Evolutionary conservation across 2,329 filamentous ascomycete species (phyloP).

Genomic region (Neocucurbitaria cava): DNA sequence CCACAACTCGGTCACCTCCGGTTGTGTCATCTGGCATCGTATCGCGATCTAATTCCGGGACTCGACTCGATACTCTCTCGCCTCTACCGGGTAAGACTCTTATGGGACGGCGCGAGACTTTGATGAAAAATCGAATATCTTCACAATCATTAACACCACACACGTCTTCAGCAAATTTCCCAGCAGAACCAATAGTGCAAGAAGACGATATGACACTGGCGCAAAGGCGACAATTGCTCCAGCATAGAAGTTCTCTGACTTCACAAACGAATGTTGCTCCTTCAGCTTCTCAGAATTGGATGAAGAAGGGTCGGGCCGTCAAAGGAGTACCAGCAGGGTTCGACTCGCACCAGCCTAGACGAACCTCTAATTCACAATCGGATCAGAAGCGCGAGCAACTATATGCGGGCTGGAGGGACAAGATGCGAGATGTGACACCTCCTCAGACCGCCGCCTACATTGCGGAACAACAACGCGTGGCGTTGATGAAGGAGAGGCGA

Average conservation of each 20-base stretch:
- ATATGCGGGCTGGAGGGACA: conserved; percentile 46
- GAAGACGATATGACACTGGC: conserved; percentile 78
- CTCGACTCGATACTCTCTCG: conserved; percentile 22
- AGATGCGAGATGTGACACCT: conserved; percentile 34
- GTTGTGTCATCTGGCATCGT: conserved; percentile 16
- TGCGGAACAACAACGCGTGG: conserved; percentile 48
- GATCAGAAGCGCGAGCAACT: conserved; percentile 43
- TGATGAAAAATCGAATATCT: conserved; percentile 53
- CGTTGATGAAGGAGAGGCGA: conserved; percentile 67
- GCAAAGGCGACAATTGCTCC: conserved; percentile 59
- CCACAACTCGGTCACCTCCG: conserved; percentile 27
- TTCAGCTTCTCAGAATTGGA: conserved; percentile 38
- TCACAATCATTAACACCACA: conserved; percentile 47
- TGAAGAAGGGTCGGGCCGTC: conserved; percentile 35
- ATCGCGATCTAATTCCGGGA: conserved; percentile 32
- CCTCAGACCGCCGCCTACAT: conserved; percentile 23
- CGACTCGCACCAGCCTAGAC: conserved; percentile 49
- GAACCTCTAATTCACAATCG: conserved; percentile 29
- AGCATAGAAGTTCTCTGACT: conserved; percentile 15
- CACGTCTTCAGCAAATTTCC: conserved; percentile 35
- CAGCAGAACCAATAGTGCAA: conserved; percentile 40
- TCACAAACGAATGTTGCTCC: conserved; percentile 28
- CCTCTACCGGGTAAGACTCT: conserved; percentile 54
- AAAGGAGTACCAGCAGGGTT: conserved; percentile 36
- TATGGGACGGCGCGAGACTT: conserved; percentile 61